Evolutionary conservation across 257 asterid species (phyloP).

Genomic region (Nyctanthes arbortristis): DNA sequence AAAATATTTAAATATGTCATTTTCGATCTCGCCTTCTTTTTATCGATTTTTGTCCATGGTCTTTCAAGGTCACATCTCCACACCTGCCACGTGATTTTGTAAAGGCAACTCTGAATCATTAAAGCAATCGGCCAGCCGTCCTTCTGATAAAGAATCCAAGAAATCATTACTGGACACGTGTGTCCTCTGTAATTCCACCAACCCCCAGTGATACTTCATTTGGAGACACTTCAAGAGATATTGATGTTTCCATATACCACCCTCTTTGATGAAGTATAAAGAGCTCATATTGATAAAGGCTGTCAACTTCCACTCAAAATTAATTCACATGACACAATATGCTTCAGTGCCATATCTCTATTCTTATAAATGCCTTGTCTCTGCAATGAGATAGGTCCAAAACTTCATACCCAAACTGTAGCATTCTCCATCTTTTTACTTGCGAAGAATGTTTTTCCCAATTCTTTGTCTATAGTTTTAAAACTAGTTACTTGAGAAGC

Average conservation of each 20-base stretch:
- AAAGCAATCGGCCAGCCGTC: constrained; percentile 80
- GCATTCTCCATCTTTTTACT: constrained; percentile 80
- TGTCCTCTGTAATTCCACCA: constrained; percentile 40
- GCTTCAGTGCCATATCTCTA: no score
- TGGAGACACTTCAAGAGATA: constrained; percentile 26
- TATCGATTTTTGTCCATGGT: no score
- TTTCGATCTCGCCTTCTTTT: no score
- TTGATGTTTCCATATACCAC: constrained; percentile 43
- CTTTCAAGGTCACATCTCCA: constrained; percentile 83
- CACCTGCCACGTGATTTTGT: constrained; percentile 76
- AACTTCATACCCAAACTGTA: constrained; percentile 71
- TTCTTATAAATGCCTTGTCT: constrained; percentile 59
- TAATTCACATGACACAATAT: no score
- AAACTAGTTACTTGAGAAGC: constrained; percentile 41
- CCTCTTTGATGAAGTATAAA: no score
- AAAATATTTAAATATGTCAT: no score
- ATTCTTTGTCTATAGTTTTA: constrained; percentile 49
- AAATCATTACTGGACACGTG: constrained; percentile 42
- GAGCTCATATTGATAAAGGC: no score
- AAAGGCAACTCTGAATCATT: constrained; percentile 59
- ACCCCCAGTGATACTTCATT: constrained; percentile 43
- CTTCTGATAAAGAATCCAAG: constrained; percentile 74
- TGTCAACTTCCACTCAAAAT: no score
- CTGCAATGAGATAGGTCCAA: constrained; percentile 45
- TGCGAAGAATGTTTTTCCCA: constrained; percentile 51